phyloP scores from a whole-genome alignment of 2,329 filamentous ascomycete species.

The Fusarium sp. region DNA sequence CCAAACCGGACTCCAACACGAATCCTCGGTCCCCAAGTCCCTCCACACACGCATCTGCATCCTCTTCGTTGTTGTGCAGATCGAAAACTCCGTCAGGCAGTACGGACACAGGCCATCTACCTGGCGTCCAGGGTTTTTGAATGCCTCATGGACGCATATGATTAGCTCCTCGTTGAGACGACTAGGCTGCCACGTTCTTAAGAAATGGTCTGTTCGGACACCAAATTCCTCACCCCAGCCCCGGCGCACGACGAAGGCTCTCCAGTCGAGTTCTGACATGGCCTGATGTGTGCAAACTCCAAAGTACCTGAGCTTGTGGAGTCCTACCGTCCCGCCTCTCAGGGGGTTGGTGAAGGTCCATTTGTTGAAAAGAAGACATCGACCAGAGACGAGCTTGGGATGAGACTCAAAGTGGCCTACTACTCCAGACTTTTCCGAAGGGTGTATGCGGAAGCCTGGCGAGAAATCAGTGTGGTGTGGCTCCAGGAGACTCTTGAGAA shows the following conservation, averaged over 20 bases:
- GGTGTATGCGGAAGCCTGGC: accelerated
- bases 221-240: not conserved
- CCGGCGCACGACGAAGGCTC: not conserved
- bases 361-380: conserved; percentile 2
- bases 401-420: not conserved
- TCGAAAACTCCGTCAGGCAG: conserved; percentile 10
- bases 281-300: not conserved
- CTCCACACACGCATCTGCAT: not conserved
- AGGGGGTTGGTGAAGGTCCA: not conserved
- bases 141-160: not conserved
- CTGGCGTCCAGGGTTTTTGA: too few relatives aligned
- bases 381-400: conserved; percentile 6
- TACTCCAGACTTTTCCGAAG: too few relatives aligned
- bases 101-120: not conserved
- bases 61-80: not conserved
- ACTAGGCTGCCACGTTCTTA: too few relatives aligned
- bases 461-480: not conserved
- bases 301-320: not conserved
- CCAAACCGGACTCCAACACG: not conserved
- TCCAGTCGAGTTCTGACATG: not conserved
- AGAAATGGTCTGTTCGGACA: not conserved
- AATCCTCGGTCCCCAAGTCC: not conserved
- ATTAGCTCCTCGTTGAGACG: not conserved
- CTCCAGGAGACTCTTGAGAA: not conserved
- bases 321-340: not conserved